Conservation (phyloP, 352 stramenopile genomes). For the Globisporangium nagaii region DNA sequence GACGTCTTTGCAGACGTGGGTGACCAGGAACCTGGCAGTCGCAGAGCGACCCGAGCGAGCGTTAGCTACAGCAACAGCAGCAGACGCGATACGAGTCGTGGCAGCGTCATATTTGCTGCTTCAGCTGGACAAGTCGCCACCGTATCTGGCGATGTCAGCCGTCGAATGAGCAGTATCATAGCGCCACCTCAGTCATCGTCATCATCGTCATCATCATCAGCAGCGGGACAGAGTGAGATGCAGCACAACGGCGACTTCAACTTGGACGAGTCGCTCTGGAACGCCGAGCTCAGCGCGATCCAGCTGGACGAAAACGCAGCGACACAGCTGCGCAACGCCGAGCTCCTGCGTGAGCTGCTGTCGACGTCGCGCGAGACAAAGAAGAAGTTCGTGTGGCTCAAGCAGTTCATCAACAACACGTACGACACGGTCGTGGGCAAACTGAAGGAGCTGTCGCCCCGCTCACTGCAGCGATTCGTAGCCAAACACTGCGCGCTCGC, state of each 20-base stretch:
- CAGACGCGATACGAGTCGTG: background rate
- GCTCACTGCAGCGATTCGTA: slow-evolving; percentile 21
- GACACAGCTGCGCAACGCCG: background rate
- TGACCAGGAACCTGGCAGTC: background rate
- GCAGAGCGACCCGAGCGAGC: background rate
- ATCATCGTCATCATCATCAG: background rate
- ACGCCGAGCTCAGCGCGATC: slow-evolving; percentile 3
- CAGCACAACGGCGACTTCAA: slow-evolving; percentile 12
- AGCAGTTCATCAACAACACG: slow-evolving; percentile 66
- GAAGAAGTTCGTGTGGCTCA: slow-evolving; percentile 41
- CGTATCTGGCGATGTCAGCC: background rate
- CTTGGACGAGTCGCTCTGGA: slow-evolving; percentile 14
- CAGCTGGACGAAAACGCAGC: slow-evolving; percentile 25
- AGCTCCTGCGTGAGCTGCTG: slow-evolving; percentile 20
- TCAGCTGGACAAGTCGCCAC: too few relatives aligned
- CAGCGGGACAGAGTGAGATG: background rate
- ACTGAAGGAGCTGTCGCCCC: slow-evolving; percentile 26
- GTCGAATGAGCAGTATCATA: background rate
- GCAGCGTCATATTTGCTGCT: background rate
- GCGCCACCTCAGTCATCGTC: background rate
- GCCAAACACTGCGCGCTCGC: slow-evolving; percentile 31
- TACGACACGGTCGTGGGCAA: slow-evolving; percentile 62
- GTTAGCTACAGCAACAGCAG: background rate
- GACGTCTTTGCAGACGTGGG: slow-evolving; percentile 1
- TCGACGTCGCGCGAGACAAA: slow-evolving; percentile 35